Evolutionary conservation across 176 grass and related monocot species (phyloP).

Genomic region (Puya raimondii): DNA sequence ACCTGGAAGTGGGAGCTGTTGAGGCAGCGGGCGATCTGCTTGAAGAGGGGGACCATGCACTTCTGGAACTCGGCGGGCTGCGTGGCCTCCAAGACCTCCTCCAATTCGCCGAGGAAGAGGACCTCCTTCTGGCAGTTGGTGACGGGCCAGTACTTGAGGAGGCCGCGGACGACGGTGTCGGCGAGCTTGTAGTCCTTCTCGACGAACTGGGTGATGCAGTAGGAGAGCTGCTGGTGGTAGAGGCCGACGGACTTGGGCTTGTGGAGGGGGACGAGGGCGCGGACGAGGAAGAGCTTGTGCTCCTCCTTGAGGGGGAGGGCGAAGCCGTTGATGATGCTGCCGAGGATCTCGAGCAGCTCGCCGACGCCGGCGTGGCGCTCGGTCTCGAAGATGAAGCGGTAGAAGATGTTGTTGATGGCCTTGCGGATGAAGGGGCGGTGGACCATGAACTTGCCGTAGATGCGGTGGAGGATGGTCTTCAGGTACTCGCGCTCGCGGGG

Average conservation of each 20-base stretch:
- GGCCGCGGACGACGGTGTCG: conserved; percentile 61
- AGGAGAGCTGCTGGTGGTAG: conserved; percentile 80
- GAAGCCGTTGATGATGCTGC: conserved; percentile 91
- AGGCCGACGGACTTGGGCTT: conserved; percentile 72
- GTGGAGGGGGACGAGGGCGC: conserved; percentile 65
- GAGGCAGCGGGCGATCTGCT: conserved; percentile 81
- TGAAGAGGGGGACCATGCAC: conserved; percentile 83
- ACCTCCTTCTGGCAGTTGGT: conserved; percentile 96
- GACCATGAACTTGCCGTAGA: conserved; percentile 93
- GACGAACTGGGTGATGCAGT: conserved; percentile 80
- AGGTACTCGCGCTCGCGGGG: conserved; percentile 81
- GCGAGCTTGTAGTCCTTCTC: conserved; percentile 95
- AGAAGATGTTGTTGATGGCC: conserved; percentile 85
- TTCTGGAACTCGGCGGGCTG: conserved; percentile 70
- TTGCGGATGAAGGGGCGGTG: conserved; percentile 82
- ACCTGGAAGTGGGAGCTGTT: conserved; percentile 92
- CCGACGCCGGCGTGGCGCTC: conserved; percentile 68
- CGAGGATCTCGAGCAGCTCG: conserved; percentile 75
- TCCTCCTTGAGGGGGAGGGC: conserved; percentile 92
- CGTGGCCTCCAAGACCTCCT: conserved; percentile 79
- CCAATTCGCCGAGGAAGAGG: conserved; percentile 67
- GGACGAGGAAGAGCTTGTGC: conserved; percentile 74
- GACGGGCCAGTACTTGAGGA: conserved; percentile 85
- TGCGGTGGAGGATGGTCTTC: conserved; percentile 80
- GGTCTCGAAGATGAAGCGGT: conserved; percentile 84